Conservation (phyloP, 352 stramenopile species). For the Phytophthora capsici region DNA sequence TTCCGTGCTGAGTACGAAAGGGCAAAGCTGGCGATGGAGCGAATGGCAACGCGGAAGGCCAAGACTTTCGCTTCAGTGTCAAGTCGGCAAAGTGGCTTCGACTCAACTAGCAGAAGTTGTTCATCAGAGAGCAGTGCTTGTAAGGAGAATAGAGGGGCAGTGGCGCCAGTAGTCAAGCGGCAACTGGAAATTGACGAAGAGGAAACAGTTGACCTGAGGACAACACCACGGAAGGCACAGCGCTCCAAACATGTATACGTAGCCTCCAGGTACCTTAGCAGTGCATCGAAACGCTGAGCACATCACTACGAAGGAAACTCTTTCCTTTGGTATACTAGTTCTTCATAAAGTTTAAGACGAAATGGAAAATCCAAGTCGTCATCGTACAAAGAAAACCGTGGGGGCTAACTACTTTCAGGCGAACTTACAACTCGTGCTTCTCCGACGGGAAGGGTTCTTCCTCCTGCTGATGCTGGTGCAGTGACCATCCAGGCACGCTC, state of each 20-base stretch:
- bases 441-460: constrained; percentile 27
- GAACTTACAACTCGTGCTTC: constrained; percentile 48
- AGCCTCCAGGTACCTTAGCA: constrained; percentile 52
- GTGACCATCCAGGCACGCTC: constrained; percentile 82
- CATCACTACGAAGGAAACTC: constrained; percentile 9
- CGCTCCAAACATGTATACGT: constrained; percentile 54
- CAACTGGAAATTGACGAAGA: constrained; percentile 23
- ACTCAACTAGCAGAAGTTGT: constrained; percentile 12
- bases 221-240: constrained; percentile 38
- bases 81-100: constrained; percentile 6
- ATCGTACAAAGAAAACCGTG: constrained; percentile 26
- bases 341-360: constrained; percentile 30
- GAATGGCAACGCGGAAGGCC: constrained; percentile 45
- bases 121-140: constrained; percentile 24
- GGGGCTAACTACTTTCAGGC: constrained; percentile 23
- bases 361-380: constrained; percentile 29
- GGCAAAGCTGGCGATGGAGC: constrained; percentile 71
- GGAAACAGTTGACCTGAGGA: constrained; percentile 11
- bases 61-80: constrained; percentile 28
- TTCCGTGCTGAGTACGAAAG: constrained; percentile 71
- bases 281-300: constrained; percentile 39
- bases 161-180: constrained; percentile 23
- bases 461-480: constrained; percentile 43
- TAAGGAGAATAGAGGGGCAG: constrained; percentile 16
- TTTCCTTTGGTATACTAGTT: constrained; percentile 38